These are phyloP conservation scores for Sporothrix pseudoabietina DNA, from an alignment of 2,329 filamentous ascomycete species.

Conservation along the genomic window DNA sequence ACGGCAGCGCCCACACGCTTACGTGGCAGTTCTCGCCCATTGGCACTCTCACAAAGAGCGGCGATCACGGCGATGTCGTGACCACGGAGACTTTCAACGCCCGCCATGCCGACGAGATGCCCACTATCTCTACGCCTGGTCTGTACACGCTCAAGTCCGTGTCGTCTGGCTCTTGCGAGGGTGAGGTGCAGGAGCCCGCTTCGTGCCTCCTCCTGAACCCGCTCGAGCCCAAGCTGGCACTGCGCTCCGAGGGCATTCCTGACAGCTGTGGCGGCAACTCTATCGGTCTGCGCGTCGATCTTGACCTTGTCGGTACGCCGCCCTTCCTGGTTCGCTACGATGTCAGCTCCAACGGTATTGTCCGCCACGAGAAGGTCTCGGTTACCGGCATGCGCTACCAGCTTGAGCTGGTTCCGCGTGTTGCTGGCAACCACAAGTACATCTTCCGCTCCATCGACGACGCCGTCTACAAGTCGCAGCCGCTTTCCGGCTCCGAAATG, in stretches of 20 bases:
- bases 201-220: constrained; percentile 93
- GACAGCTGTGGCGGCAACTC: constrained; percentile 96
- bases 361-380: constrained; percentile 56
- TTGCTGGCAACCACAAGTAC: constrained; percentile 85
- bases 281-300: constrained; percentile 82
- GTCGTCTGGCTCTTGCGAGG: constrained; percentile 76
- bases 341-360: constrained; percentile 63
- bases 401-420: constrained; percentile 76
- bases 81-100: constrained; percentile 61
- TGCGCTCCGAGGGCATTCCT: constrained; percentile 78
- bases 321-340: constrained; percentile 85
- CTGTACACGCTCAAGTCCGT: constrained; percentile 84
- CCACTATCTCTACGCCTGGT: constrained; percentile 73
- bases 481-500: constrained; percentile 62
- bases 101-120: constrained; percentile 63
- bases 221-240: constrained; percentile 75
- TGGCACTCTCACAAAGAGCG: constrained; percentile 66
- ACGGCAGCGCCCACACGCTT: constrained; percentile 65
- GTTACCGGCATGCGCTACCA: constrained; percentile 78
- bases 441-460: constrained; percentile 81
- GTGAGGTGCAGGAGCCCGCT: constrained; percentile 88
- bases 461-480: constrained; percentile 71
- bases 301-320: constrained; percentile 89
- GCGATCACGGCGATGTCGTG: constrained; percentile 66
- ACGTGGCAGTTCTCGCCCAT: constrained; percentile 82